Percentiles rank a stretch among this genome's conserved stretches.
phyloP scores from a whole-genome alignment of 2,329 filamentous ascomycete genomes.

The Aspergillus puulaauensis region DNA sequence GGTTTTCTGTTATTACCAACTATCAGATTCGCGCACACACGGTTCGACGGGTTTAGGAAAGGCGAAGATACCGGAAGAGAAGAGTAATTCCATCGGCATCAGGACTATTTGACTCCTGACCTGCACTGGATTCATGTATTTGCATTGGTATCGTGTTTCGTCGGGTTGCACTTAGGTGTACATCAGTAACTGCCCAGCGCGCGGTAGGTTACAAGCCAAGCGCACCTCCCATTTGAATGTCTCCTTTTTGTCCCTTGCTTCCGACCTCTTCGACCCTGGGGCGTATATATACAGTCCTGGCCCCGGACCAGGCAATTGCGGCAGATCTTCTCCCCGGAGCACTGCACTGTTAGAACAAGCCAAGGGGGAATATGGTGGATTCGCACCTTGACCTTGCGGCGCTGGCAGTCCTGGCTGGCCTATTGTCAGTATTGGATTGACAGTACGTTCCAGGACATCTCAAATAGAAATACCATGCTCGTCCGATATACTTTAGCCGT shows the following conservation, averaged over 20 bases:
- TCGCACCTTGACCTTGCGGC: background rate
- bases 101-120: too few relatives aligned
- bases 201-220: background rate
- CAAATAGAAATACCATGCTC: background rate
- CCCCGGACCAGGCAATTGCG: background rate
- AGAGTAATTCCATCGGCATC: too few relatives aligned
- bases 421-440: background rate
- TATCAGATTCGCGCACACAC: too few relatives aligned
- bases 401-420: background rate
- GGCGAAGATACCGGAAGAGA: too few relatives aligned
- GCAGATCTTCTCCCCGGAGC: background rate
- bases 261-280: background rate
- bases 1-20: too few relatives aligned
- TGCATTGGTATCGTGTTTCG: background rate
- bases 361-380: background rate
- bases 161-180: background rate
- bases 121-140: background rate
- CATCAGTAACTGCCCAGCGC: background rate
- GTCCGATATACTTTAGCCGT: background rate
- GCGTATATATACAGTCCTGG: background rate
- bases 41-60: too few relatives aligned
- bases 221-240: background rate
- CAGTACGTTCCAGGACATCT: background rate
- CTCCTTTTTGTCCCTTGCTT: background rate
- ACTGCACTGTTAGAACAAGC: background rate